These are phyloP conservation scores for Raphanus sativus DNA, from an alignment of 345 rosid species.

Conservation along the genomic window DNA sequence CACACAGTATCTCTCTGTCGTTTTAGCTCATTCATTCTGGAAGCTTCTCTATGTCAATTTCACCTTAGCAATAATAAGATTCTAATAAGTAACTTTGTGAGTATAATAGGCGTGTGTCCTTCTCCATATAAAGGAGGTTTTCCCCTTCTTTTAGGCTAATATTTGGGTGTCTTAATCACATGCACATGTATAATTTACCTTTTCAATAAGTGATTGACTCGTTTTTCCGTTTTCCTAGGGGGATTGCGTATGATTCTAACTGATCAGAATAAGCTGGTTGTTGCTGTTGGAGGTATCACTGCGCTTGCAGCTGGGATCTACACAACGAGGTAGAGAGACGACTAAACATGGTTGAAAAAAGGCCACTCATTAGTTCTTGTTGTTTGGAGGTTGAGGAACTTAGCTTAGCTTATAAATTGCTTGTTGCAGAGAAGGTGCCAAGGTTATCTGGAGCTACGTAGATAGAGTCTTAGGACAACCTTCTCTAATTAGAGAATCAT, in stretches of 20 bases:
- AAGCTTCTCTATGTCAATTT: background rate
- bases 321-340: constrained; percentile 71
- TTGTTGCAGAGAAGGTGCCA: constrained; percentile 91
- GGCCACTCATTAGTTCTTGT: background rate
- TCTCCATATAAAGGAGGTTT: background rate
- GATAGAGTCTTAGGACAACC: constrained; percentile 98
- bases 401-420: constrained; percentile 19
- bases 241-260: constrained; percentile 89
- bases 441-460: constrained; percentile 95
- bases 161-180: no score
- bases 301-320: constrained; percentile 98
- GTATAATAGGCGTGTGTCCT: constrained; percentile 5
- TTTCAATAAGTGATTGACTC: constrained; percentile 11
- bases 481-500: constrained; percentile 94
- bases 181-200: no score
- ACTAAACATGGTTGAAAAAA: constrained; percentile 8
- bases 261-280: constrained; percentile 92
- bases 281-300: constrained; percentile 92
- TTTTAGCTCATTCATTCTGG: background rate
- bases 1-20: background rate
- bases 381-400: constrained; percentile 5
- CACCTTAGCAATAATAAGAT: background rate
- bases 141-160: no score
- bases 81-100: background rate
- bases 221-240: constrained; percentile 46